Evolutionary conservation across 805 yeast species (phyloP).

Genomic region (Metschnikowia reukaufii): DNA sequence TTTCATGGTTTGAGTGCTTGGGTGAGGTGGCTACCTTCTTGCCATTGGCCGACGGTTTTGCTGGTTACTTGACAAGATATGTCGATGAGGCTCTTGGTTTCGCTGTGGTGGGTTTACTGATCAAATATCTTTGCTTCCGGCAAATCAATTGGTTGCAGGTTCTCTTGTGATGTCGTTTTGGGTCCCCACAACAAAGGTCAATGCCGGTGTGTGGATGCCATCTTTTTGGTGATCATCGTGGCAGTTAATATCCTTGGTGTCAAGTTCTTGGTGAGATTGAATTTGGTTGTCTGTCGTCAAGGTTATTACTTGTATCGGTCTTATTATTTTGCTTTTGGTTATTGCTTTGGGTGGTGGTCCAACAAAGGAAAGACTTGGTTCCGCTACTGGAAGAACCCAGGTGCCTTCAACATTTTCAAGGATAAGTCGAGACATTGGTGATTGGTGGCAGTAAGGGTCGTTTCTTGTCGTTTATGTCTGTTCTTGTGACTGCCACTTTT

Average conservation of each 20-base stretch:
- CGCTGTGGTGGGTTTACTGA: conserved; percentile 66
- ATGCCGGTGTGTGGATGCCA: conserved; percentile 49
- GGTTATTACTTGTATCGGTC: conserved; percentile 63
- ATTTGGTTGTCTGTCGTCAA: conserved; percentile 66
- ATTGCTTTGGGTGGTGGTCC: conserved; percentile 82
- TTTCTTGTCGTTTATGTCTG: conserved; percentile 62
- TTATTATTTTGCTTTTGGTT: conserved; percentile 60
- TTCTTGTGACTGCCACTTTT: conserved; percentile 63
- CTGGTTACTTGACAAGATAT: conserved; percentile 63
- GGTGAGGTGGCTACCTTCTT: conserved; percentile 70
- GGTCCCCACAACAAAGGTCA: conserved; percentile 45
- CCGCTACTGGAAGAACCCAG: conserved; percentile 69
- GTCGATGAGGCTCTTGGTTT: conserved; percentile 68
- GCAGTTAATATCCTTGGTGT: conserved; percentile 50
- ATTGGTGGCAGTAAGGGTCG: conserved; percentile 49
- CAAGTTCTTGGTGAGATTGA: conserved; percentile 45
- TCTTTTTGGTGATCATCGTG: conserved; percentile 44
- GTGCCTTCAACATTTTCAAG: conserved; percentile 54
- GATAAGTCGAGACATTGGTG: conserved; percentile 39
- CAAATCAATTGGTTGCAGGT: conserved; percentile 66
- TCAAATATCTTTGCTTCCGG: conserved; percentile 56
- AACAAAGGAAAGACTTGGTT: conserved; percentile 68
- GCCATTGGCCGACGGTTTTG: conserved; percentile 65
- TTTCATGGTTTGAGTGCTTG: conserved; percentile 51
- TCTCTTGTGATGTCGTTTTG: conserved; percentile 55